Conservation (phyloP, 169 alveolate species). For the Babesia bigemina region DNA sequence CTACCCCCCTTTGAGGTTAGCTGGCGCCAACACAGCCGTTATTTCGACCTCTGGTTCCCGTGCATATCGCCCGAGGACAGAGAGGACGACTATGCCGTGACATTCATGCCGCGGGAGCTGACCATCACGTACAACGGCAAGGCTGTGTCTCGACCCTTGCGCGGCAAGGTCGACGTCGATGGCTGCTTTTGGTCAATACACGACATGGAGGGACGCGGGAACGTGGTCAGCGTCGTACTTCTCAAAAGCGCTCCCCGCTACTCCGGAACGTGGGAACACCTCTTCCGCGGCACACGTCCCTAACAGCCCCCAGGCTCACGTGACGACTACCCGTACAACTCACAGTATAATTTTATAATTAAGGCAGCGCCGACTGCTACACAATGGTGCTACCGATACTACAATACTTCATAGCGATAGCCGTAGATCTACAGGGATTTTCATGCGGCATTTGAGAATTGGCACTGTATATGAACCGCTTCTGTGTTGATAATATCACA, state of each 20-base stretch:
- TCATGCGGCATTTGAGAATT: too few species aligned
- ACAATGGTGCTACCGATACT: conserved; percentile 15
- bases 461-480: too few species aligned
- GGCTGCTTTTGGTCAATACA: conserved; percentile 67
- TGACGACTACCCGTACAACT: not conserved
- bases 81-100: conserved; percentile 35
- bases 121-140: conserved; percentile 48
- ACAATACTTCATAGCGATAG: conserved; percentile 19
- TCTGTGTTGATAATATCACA: too few species aligned
- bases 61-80: conserved; percentile 12
- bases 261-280: conserved; percentile 48
- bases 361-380: not conserved
- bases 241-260: conserved; percentile 44
- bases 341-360: not conserved
- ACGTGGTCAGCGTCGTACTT: conserved; percentile 39
- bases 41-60: conserved; percentile 59
- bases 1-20: conserved; percentile 18
- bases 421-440: too few species aligned
- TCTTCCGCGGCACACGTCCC: conserved; percentile 25
- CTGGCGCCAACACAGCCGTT: conserved; percentile 46
- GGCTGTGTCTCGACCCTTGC: conserved; percentile 15
- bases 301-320: conserved; percentile 5
- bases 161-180: conserved; percentile 61
- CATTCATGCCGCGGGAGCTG: conserved; percentile 47
- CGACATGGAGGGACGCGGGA: conserved; percentile 21